phyloP scores from a whole-genome alignment of 345 rosid species.

The Citrus maxima region DNA sequence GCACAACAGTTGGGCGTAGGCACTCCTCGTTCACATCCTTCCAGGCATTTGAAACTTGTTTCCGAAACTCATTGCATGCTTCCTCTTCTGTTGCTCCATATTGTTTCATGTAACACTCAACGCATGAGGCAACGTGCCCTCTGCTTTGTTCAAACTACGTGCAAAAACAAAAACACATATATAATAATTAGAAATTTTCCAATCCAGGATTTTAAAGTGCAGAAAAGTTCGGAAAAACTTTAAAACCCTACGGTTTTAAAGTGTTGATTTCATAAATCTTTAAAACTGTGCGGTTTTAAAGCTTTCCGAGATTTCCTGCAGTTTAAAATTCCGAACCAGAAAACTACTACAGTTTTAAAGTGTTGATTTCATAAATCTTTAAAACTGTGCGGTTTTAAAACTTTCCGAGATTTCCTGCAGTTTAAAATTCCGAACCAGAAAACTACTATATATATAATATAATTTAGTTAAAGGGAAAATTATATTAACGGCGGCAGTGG shows the following conservation, averaged over 20 bases:
- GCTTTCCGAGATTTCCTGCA: rapidly evolving
- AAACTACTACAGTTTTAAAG: no score
- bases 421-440: no score
- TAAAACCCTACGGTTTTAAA: no score
- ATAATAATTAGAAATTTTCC: no score
- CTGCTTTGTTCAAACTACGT: constrained; percentile 17
- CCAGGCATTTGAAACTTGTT: constrained; percentile 24
- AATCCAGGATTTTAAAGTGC: rapidly evolving
- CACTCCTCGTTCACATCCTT: constrained; percentile 34
- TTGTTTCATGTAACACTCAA: constrained; percentile 39
- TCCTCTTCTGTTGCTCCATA: constrained; percentile 17
- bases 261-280: no score
- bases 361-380: no score
- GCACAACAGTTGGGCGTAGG: constrained; percentile 12
- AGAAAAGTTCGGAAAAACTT: rapidly evolving
- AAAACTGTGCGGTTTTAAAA: rapidly evolving
- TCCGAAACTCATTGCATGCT: constrained; percentile 7
- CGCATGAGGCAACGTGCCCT: constrained; percentile 21
- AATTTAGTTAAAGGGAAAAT: no score
- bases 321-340: rapidly evolving
- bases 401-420: rapidly evolving
- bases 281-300: no score
- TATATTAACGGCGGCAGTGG: no score
- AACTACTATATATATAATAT: not conserved
- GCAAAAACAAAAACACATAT: no score